Evolutionary conservation across 2,329 filamentous ascomycete genomes (phyloP).

Genomic region (Fusarium robinianum): DNA sequence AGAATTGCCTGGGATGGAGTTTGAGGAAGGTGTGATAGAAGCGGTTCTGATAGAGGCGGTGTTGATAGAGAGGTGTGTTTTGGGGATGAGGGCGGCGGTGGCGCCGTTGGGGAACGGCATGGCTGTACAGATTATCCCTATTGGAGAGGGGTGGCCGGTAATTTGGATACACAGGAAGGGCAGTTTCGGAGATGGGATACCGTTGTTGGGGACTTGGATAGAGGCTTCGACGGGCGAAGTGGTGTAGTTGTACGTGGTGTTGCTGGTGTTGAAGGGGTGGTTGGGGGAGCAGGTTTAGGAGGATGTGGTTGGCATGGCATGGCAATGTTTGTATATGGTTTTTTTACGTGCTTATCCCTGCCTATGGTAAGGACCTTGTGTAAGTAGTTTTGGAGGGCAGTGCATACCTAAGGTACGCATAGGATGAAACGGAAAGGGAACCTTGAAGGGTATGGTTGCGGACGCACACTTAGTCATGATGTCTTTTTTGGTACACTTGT

Average conservation of each 20-base stretch:
- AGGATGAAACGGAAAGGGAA: constrained; percentile 22
- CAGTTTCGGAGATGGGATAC: constrained; percentile 5
- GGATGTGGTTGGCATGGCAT: no score
- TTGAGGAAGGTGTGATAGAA: no score
- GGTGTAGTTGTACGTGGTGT: constrained; percentile 9
- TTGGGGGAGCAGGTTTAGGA: constrained; percentile 26
- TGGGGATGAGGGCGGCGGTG: constrained; percentile 3
- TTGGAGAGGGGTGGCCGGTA: constrained; percentile 5
- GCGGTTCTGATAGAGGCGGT: constrained; percentile 5
- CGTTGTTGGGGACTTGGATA: constrained; percentile 14
- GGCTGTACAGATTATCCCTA: constrained; percentile 9
- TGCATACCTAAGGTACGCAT: constrained; percentile 29
- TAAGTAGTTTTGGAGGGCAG: constrained; percentile 20
- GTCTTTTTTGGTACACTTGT: no score
- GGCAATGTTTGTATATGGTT: no score
- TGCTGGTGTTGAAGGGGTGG: constrained; percentile 10
- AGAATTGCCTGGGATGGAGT: constrained; percentile 7
- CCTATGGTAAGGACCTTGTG: constrained; percentile 7
- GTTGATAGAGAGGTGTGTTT: constrained; percentile 13
- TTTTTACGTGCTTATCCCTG: no score
- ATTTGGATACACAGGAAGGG: constrained; percentile 4
- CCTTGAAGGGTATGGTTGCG: constrained; percentile 6
- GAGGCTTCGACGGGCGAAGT: constrained; percentile 4
- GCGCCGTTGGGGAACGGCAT: constrained; percentile 7
- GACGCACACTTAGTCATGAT: no score